Percentiles rank a stretch among this genome's conserved stretches.
Conservation (phyloP, 2,329 filamentous ascomycete genomes). For the Gliomastix tumulicola region DNA sequence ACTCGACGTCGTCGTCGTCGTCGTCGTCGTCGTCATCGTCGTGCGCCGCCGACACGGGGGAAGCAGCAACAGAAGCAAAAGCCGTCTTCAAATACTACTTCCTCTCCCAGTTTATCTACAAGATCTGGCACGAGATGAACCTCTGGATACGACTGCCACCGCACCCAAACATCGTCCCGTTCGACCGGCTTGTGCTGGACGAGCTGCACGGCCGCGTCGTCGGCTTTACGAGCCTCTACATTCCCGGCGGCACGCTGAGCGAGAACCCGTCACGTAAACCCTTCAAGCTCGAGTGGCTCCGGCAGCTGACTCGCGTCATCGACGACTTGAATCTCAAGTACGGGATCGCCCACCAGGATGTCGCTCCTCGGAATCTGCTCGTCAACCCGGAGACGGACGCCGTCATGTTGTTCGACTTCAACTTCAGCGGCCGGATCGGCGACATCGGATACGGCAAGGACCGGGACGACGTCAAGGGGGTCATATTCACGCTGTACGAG, state of each 20-base stretch:
- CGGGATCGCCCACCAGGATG: slow-evolving; percentile 29
- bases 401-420: slow-evolving; percentile 28
- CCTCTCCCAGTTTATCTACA: slow-evolving; percentile 9
- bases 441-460: slow-evolving; percentile 5
- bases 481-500: slow-evolving; percentile 25
- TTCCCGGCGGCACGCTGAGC: slow-evolving; percentile 23
- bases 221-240: slow-evolving; percentile 26
- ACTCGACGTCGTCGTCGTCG: background rate
- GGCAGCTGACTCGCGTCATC: slow-evolving; percentile 23
- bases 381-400: slow-evolving; percentile 17
- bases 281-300: slow-evolving; percentile 26
- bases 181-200: slow-evolving; percentile 25
- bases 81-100: slow-evolving; percentile 28
- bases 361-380: slow-evolving; percentile 27
- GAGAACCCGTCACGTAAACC: slow-evolving; percentile 14
- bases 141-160: slow-evolving; percentile 23
- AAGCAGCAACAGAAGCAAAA: background rate
- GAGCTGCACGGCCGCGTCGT: slow-evolving; percentile 20
- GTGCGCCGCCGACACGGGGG: background rate
- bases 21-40: background rate
- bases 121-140: slow-evolving; percentile 25
- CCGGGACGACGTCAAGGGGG: slow-evolving; percentile 20
- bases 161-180: slow-evolving; percentile 25
- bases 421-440: slow-evolving; percentile 14
- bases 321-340: slow-evolving; percentile 27